A percentile compares a stretch with the other conserved stretches of the same genome.
Conservation (phyloP, 768 basidiomycete genomes). For the Rhizopogon roseolus region DNA sequence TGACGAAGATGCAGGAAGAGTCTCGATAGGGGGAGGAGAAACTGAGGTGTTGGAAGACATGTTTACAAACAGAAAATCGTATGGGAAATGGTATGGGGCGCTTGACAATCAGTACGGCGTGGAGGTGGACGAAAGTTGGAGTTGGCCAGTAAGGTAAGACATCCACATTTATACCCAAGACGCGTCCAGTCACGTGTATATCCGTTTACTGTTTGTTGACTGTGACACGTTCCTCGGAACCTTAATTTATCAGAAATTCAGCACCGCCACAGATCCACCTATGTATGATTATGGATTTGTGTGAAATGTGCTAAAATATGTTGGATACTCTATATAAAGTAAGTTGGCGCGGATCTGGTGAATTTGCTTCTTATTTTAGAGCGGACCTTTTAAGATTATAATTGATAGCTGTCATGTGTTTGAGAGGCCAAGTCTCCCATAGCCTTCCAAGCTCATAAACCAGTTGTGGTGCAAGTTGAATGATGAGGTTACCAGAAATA, state of each 20-base stretch:
- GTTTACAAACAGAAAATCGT: not conserved
- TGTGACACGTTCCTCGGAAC: not conserved
- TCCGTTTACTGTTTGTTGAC: constrained; percentile 7
- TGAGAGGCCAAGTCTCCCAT: no score
- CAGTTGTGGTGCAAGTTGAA: no score
- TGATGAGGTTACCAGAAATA: no score
- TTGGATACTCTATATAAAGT: no score
- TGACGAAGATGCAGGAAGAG: constrained; percentile 9
- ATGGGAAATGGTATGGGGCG: not conserved
- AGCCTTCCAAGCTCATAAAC: no score
- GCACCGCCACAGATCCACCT: constrained; percentile 6
- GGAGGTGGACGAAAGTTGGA: constrained; percentile 1
- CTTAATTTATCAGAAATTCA: constrained; percentile 7
- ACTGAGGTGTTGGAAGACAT: constrained; percentile 9
- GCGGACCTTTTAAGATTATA: no score
- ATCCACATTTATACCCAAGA: constrained; percentile 1
- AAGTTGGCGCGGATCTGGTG: no score
- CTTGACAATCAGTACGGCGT: not conserved
- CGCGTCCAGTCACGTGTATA: constrained; percentile 7
- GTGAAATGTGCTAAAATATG: no score
- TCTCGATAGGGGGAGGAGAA: constrained; percentile 9
- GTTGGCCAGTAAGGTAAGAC: not conserved
- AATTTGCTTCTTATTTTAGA: no score
- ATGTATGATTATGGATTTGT: not conserved
- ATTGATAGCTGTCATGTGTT: no score